Base-by-base conservation (phyloP, 2,329 filamentous ascomycete species). In the Trichoderma gracile region DNA sequence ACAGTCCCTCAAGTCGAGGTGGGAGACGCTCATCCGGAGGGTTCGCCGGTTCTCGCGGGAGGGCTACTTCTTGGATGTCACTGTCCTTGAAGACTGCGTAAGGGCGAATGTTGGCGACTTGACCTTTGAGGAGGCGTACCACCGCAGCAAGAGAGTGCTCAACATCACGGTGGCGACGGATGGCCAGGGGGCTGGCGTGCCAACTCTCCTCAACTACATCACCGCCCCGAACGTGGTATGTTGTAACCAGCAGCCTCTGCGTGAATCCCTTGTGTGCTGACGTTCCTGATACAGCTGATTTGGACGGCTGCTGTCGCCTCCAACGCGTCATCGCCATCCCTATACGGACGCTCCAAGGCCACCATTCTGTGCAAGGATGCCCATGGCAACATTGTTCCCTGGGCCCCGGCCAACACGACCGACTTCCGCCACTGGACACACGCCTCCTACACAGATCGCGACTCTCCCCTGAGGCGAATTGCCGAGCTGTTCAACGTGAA, bases 91-190 rank as follows among this genome's bases (percentile, higher is more conserved):
- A 73, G 86, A 93, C 65, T 94, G 92, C 69, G 89, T 97, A 15
- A 85, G 89, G 64, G 87, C 89, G 15, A 96, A 97, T 69, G 88
- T 97, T 15, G 93, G 93, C 10, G 90, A 97, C 71, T 75, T 96
- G 67, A 97, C 93, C 0, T 98, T 98, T 72, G 92, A 96, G 75
- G 94, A 97, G 78, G 94, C 94, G 0, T 97, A 93, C 72, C 85
- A 88, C 58, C 86, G 87, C 67, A 97, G 92, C 45, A 95, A 95
- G 73, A 83, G 92, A 57, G 88, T 96, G 3, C 80, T 98, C 69
- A 97, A 97, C 74, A 97, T 98, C 68, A 97, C 93, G 0, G 89
- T 97, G 23, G 90, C 91, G 0, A 91, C 90, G 1, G 87, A 87
- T 23, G 87, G 86, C 6, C 86, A 88, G 67, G 88, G 86, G 67